Evolutionary conservation across 2,329 filamentous ascomycete species (phyloP), one percentile per base, ranked within the genome.

Genomic region (Hortaea werneckii): DNA sequence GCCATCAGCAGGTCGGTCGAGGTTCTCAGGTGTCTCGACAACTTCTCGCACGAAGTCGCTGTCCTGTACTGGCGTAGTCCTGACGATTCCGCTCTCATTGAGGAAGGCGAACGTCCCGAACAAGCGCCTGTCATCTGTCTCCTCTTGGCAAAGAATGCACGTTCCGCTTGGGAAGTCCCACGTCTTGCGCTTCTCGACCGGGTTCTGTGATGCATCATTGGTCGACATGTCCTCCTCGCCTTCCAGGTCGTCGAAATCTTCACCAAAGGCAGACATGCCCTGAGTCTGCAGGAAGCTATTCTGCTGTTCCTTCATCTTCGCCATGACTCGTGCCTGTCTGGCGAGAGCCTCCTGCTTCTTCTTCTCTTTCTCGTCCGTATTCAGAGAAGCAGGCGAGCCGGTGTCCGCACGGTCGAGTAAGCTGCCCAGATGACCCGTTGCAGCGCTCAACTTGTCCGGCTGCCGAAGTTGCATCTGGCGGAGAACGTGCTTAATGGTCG

Each of bases 221-320:
- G 66, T 63, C 38, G 75, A 73, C 28, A 70, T 67, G 9, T 35
- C 32, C 9, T 35, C 32, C 32, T 35, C 32, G n/a, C n/a, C 32
- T 44, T 85, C 82, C 28, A 86, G 77, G 40, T 92, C 83, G 27
- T 81, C 75, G 35, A 85, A 79, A n/a, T 85, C 78, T 42, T 87
- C 78, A 49, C 92, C 85, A 10, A 86, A 88, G 85, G 87, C 95
- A 64, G 95, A 85, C 49, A 95, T 78, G 37, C 82, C 83, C 64
- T 95, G 89, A 53, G 83, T 92, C 46, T 87, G 84, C 68, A 98
- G 71, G 67, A 98, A 98, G 58, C 80, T 92, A 67, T 94, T 90
- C 63, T 96, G 94, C 61, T 98, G 90, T 61, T 95, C 85, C 63
- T 96, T 92, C 67, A 98, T 95, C 61, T 95, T 88, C 1, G 89